Conservation (phyloP, 352 stramenopile genomes). For the Phytophthora pinifolia region DNA sequence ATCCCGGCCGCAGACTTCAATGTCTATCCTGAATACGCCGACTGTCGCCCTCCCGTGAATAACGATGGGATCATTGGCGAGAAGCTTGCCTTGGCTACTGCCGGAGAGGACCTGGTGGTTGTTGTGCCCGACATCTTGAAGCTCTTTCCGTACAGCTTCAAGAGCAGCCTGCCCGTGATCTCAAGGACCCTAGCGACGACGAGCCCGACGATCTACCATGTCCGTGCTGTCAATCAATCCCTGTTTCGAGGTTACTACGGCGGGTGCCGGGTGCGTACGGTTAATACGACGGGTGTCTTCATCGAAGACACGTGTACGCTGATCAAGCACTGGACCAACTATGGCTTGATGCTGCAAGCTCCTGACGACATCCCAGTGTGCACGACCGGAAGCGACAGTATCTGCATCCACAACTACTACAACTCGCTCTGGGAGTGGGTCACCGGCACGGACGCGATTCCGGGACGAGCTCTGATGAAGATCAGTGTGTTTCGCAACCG, state of each 20-base stretch:
- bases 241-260: constrained; percentile 30
- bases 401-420: constrained; percentile 19
- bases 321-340: constrained; percentile 19
- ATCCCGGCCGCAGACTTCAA: constrained; percentile 30
- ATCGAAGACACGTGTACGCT: constrained; percentile 23
- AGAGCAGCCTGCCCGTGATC: constrained; percentile 17
- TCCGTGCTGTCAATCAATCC: constrained; percentile 20
- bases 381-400: neutral
- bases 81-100: constrained; percentile 19
- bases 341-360: constrained; percentile 27
- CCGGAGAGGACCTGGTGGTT: constrained; percentile 19
- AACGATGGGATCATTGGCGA: constrained; percentile 13
- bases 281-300: constrained; percentile 25
- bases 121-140: constrained; percentile 28
- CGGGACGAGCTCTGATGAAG: constrained; percentile 6
- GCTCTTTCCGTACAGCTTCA: constrained; percentile 29
- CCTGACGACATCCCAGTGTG: constrained; percentile 18
- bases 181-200: constrained; percentile 8
- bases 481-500: constrained; percentile 18
- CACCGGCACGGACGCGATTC: neutral
- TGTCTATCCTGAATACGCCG: constrained; percentile 28
- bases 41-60: constrained; percentile 18
- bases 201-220: constrained; percentile 21
- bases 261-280: constrained; percentile 15
- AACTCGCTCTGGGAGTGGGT: constrained; percentile 9